Evolutionary conservation across 1,139 yeast species (phyloP), one percentile per base, ranked within the genome.

Genomic region (Blastobotrys persicus): DNA sequence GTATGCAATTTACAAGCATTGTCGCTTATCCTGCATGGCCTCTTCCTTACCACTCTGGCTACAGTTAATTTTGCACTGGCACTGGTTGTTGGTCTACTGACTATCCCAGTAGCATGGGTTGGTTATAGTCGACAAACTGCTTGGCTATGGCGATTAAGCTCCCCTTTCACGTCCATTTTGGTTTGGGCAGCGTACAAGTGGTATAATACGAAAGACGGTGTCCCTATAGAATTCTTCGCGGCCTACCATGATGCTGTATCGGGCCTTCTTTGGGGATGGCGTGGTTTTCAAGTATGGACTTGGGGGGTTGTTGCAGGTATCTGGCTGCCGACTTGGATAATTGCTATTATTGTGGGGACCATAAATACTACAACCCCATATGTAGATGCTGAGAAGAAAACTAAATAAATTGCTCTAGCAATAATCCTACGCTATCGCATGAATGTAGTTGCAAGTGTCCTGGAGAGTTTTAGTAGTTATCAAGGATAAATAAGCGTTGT

Each of bases 51-150:
- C 9, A 82, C 95, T 0, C 70, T 89, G 38, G 73, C 94, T 48
- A 88, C 89, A 58, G 78, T 91, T 37, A 91, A 92, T 67, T 92
- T 91, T 67, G 76, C 97, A 2, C 73, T 92, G 55, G 88, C 97
- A 0, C 75, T 88, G 48, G 65, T 75, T 2, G 73, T 91, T 51
- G 94, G 95, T 0, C 51, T 87, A 1, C 67, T 80, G 28, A 79
- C 88, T 1, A 70, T 83, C 32, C 96, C 97, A 2, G 70, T 91
- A 62, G 81, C 87, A 0, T 80, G 85, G 62, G 71, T 87, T 9
- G 76, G 77, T 28, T 28, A 40, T 6, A 9, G 13, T 19, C 26
- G 42, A 2, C 17, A 19, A 18, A 37, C 41, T 3, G 19, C 41
- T 7, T 19, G 41, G 12, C 19, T 37, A 9, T 37, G 41, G 41